Base-by-base conservation (phyloP, 257 asterid species). In the Echites panduratus region DNA sequence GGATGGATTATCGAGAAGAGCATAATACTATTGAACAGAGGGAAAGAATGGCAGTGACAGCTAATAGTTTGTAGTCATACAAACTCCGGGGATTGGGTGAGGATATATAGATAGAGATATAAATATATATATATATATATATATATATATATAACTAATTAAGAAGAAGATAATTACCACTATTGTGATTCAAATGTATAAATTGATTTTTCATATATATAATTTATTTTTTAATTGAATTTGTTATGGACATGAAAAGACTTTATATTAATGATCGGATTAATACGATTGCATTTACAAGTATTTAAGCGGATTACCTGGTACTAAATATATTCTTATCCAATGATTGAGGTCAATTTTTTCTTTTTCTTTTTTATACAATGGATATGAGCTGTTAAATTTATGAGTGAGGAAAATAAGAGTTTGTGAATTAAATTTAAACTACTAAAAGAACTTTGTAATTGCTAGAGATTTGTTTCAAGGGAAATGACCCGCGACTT, bases 21-120 rank as follows among this genome's bases (percentile, higher is more conserved):
- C 57, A 71, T 74, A 73, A 56, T 63, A n/a, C n/a, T n/a, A 74
- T 66, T 74, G 83, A 76, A 78, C 73, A 76, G 79, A 71, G 61
- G 79, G 80, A 77, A 72, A 75, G 75, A 72, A 43, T 79, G 83
- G 57, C 88, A 84, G 84, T 81, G 90, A 72, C 88, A 83, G 88
- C 85, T 84, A 81, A 79, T 78, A 64, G 49, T 58, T 65, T 66
- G 72, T 66, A 77, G 70, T 83, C 79, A 79, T 73, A 45, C 41
- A 17, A 75, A 75, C 76, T 49, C 40, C 48, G 19, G 70, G 77
- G 76, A 84, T 72, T 79, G 82, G 77, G 71, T 64, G 62, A 59
- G 68, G 68, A 62, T 32, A 17, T 27, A 29, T 32, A 43, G 22
- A 44, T 13, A 3, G 8, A 63, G 16, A 50, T 50, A 50, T 3